Base-by-base conservation (phyloP, 306 rosid genomes). In the Prunus kanzakura region DNA sequence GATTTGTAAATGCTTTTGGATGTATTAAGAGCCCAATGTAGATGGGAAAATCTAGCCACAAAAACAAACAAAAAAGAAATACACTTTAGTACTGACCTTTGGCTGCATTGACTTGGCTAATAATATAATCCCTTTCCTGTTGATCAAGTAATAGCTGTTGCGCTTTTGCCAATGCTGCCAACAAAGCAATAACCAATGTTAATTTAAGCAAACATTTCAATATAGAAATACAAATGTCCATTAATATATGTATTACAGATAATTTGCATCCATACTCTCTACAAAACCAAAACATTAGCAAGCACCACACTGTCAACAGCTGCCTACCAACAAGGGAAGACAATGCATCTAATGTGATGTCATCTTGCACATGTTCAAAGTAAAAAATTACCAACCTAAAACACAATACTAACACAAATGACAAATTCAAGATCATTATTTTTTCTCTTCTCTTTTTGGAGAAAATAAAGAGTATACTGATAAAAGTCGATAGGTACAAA, bases 111-210 rank as follows among this genome's bases (percentile, higher is more conserved):
- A 92, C 96, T 82, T 90, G 99, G 85, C 89, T 88, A 72, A 90
- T 86, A 81, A 95, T 80, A 81, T 95, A 95, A 82, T 89, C 97
- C 76, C 96, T 92, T 85, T 95, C 97, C 83, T 92, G 93, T 82
- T 87, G 87, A 82, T 95, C 97, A n/a, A 88, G 93, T 83, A 95
- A 83, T 76, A 95, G 87, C 64, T 92, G 97, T 79, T 95, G 97
- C 45, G 99, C 99, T 83, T 92, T 95, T 7, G 99, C 97, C 84
- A 92, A 86, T 57, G 97, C 99, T 95, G 93, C 84, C 77, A 75
- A 77, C 58, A 78, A 70, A 78, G 73, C 70, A 82, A 87, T 27
- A 84, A 71, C 30, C 69, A 63, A 46, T 54, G 23, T 68, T 69
- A 69, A 27, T 23, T 10, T 60, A 65, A 76, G 67, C 22, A 74